Evolutionary conservation across 371 early-diverging fungal genomes (phyloP), one percentile per base, ranked within the genome.

Genomic region (Basidiobolus meristosporus): DNA sequence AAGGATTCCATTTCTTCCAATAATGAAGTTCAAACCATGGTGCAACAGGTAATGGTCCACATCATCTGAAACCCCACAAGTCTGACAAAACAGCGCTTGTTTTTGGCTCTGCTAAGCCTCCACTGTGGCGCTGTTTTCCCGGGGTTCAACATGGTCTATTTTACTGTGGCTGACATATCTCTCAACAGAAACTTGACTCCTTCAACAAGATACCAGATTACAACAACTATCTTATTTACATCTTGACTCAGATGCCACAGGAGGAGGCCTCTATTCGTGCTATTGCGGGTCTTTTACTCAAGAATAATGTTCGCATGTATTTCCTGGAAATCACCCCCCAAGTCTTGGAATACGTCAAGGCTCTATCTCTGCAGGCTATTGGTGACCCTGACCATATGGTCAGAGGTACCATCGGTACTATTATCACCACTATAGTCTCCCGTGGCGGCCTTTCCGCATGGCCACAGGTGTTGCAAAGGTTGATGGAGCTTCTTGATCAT

Each of bases 241-340:
- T 92, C 47, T 57, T 92, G 47, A 75, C 82, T 2, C 69, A 70
- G 50, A 67, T 73, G 68, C 69, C 65, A 37, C 66, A 68, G 50
- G 66, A 70, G 43, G 59, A 68, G 41, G 60, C 76, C 22, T 47
- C 65, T 2, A 62, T 65, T 21, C 81, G 91, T 37, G 69, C 79
- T 14, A 75, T 84, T 31, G 92, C 91, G 15, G 96, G 90, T 22
- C 64, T 92, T 37, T 63, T 78, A 30, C 68, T 91, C 38, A 92
- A 91, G 64, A 88, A 85, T 66, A 76, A 75, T 46, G 68, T 91
- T 42, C 61, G 73, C 35, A 50, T 64, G 31, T 62, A 71, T 44
- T 74, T 68, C 44, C 48, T 50, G 29, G 61, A 54, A 30, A 70
- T 81, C 43, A 62, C 68, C 38, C 64, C 75, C n/a, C 53, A 52